These are phyloP conservation scores for Coix lacrymajobi DNA, from an alignment of 176 grass and related monocot species.

Conservation along the genomic window DNA sequence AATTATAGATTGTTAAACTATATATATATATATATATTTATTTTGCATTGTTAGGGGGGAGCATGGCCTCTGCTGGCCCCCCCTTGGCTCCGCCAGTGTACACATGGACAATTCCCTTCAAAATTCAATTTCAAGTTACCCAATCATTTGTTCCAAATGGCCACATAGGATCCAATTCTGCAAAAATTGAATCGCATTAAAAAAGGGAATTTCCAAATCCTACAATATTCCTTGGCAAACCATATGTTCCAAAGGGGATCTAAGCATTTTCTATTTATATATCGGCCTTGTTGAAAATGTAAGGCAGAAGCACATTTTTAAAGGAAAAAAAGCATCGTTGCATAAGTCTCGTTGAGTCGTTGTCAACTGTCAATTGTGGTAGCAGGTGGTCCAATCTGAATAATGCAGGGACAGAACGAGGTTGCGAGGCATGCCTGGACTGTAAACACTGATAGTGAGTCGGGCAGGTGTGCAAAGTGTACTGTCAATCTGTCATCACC, in stretches of 20 bases:
- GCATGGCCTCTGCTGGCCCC: too few species aligned
- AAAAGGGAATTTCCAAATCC: not conserved
- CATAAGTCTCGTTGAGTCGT: not conserved
- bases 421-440: not conserved
- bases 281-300: not conserved
- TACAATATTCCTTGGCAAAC: not conserved
- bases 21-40: too few species aligned
- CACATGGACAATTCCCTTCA: not conserved
- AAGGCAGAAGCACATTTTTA: not conserved
- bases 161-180: not conserved
- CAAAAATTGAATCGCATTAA: too few species aligned
- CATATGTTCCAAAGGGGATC: not conserved
- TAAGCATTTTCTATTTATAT: not conserved
- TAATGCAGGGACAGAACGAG: not conserved
- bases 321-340: not conserved
- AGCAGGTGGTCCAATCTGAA: not conserved
- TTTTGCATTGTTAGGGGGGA: too few species aligned
- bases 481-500: too few species aligned
- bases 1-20: too few species aligned
- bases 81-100: too few species aligned
- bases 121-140: not conserved
- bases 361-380: not conserved
- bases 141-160: not conserved
- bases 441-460: not conserved
- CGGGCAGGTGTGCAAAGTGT: not conserved